Conservation (phyloP, 2,329 filamentous ascomycete genomes). For the Aureobasidium sp. region DNA sequence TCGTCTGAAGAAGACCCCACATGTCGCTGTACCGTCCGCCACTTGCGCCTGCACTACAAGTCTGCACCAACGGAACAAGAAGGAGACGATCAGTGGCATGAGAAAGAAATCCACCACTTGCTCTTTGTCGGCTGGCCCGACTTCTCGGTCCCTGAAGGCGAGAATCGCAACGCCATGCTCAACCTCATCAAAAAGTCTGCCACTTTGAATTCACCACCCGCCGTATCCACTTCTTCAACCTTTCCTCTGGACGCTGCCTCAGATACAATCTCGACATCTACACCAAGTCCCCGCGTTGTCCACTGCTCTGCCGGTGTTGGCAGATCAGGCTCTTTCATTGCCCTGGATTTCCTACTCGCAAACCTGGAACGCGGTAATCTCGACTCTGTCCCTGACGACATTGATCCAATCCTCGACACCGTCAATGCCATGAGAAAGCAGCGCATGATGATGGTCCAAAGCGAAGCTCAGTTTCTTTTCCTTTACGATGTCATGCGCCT, state of each 20-base stretch:
- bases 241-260: not conserved
- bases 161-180: conserved; percentile 59
- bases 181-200: conserved; percentile 61
- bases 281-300: conserved; percentile 63
- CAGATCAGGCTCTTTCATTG: conserved; percentile 89
- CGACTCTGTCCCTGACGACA: conserved; percentile 36
- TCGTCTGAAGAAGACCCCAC: conserved; percentile 45
- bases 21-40: conserved; percentile 61
- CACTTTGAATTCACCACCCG: conserved; percentile 40
- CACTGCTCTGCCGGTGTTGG: conserved; percentile 81
- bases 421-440: conserved; percentile 79
- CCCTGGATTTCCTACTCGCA: conserved; percentile 80
- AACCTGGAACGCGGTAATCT: conserved; percentile 71
- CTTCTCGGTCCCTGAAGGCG: conserved; percentile 67
- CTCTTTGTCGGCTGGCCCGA: conserved; percentile 86
- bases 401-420: conserved; percentile 66
- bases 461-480: conserved; percentile 73
- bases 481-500: conserved; percentile 79
- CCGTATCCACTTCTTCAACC: conserved; percentile 6
- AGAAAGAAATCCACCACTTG: conserved; percentile 70
- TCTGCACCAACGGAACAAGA: conserved; percentile 25
- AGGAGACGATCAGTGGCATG: conserved; percentile 32
- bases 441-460: conserved; percentile 91
- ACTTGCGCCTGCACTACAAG: conserved; percentile 45
- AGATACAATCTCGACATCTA: not conserved